Percentiles rank a stretch among this genome's conserved stretches.
Conservation (phyloP, 768 basidiomycete genomes). For the Pleurotus cornucopiae region DNA sequence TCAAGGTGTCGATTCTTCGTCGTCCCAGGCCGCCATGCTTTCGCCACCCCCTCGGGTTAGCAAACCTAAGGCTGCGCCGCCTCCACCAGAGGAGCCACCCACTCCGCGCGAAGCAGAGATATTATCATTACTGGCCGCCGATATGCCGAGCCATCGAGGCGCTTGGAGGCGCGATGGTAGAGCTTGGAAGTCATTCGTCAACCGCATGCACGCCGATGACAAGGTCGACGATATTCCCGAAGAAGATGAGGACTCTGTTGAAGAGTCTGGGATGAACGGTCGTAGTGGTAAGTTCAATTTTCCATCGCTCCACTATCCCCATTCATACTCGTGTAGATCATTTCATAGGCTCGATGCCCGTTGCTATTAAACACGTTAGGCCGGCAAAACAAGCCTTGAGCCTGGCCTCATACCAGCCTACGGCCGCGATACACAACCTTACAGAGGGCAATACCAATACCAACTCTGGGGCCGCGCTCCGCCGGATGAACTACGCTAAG, state of each 20-base stretch:
- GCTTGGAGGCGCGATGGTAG: constrained; percentile 62
- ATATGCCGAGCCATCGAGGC: constrained; percentile 67
- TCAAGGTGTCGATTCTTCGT: constrained; percentile 27
- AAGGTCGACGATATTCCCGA: constrained; percentile 23
- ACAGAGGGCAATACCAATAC: constrained; percentile 23
- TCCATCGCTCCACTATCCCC: background rate
- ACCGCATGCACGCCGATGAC: constrained; percentile 22
- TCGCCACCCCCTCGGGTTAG: constrained; percentile 24
- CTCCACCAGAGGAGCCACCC: background rate
- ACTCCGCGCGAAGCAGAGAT: constrained; percentile 44
- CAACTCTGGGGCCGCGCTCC: constrained; percentile 33
- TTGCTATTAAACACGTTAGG: constrained; percentile 45
- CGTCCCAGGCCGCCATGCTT: constrained; percentile 5
- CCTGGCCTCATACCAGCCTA: constrained; percentile 55
- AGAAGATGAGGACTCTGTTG: constrained; percentile 21
- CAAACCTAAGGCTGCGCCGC: constrained; percentile 6
- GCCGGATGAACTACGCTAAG: constrained; percentile 62
- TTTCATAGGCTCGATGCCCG: constrained; percentile 52
- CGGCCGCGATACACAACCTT: constrained; percentile 34
- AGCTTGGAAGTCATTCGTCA: constrained; percentile 63
- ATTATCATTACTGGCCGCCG: constrained; percentile 60
- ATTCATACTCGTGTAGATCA: background rate
- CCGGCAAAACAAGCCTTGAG: constrained; percentile 36
- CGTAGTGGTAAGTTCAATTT: no score
- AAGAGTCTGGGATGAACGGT: no score